Conservation (phyloP, 2,329 filamentous ascomycete species). For the Beauveria brongniartii region DNA sequence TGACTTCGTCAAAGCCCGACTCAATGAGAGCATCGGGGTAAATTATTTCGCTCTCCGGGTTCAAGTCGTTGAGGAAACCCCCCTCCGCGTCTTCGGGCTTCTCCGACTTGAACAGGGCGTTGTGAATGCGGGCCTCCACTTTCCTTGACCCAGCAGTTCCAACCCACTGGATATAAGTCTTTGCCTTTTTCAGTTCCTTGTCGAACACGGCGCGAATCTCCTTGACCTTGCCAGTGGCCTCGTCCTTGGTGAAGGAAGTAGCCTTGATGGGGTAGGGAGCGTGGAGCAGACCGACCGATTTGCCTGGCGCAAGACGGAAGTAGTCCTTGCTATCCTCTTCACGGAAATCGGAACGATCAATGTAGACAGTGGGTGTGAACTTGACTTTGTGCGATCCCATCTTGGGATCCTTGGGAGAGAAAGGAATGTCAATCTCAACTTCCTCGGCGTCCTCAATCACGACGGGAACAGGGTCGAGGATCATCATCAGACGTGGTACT, state of each 20-base stretch:
- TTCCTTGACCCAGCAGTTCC: conserved; percentile 54
- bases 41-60: conserved; percentile 75
- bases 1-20: conserved; percentile 72
- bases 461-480: conserved; percentile 78
- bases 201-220: conserved; percentile 54
- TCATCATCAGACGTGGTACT: conserved; percentile 81
- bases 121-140: conserved; percentile 71
- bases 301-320: conserved; percentile 65
- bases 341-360: conserved; percentile 70
- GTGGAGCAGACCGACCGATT: conserved; percentile 62
- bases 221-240: conserved; percentile 49
- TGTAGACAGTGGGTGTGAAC: conserved; percentile 75
- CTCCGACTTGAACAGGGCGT: conserved; percentile 77
- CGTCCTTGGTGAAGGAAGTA: conserved; percentile 56
- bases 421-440: conserved; percentile 61
- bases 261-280: conserved; percentile 59
- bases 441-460: conserved; percentile 68
- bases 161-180: conserved; percentile 90
- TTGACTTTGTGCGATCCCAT: conserved; percentile 53
- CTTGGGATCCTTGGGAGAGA: conserved; percentile 70
- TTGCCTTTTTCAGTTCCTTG: conserved; percentile 63
- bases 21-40: conserved; percentile 74
- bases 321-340: conserved; percentile 62
- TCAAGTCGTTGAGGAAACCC: conserved; percentile 77
- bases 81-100: conserved; percentile 70